Conservation (phyloP, 352 stramenopile genomes). For the Phytopythium delawarense region DNA sequence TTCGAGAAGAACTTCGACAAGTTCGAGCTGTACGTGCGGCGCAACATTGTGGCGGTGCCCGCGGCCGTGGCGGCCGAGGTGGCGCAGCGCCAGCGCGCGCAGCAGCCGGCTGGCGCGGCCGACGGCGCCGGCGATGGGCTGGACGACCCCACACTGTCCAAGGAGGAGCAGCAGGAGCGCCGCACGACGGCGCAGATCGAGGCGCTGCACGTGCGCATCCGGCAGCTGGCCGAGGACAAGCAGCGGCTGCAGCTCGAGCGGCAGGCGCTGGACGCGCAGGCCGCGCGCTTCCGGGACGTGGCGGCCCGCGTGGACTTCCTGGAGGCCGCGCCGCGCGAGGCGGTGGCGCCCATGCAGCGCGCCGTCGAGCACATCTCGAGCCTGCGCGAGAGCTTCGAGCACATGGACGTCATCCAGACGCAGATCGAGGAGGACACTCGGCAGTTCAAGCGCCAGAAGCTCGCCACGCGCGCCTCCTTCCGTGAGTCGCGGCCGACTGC, state of each 20-base stretch:
- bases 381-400: constrained; percentile 40
- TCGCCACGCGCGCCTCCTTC: constrained; percentile 40
- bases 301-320: constrained; percentile 40
- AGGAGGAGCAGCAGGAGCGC: constrained; percentile 38
- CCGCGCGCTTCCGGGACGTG: constrained; percentile 32
- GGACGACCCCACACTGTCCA: constrained; percentile 24
- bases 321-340: constrained; percentile 29
- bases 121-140: constrained; percentile 7
- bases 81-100: constrained; percentile 32
- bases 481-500: constrained; percentile 1
- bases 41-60: constrained; percentile 70
- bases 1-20: constrained; percentile 86
- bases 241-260: constrained; percentile 47
- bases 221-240: constrained; percentile 29
- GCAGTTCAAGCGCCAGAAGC: constrained; percentile 50
- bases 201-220: constrained; percentile 30
- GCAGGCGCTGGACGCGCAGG: constrained; percentile 33
- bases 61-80: constrained; percentile 38
- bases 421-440: constrained; percentile 42
- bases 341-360: constrained; percentile 43
- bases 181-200: constrained; percentile 32
- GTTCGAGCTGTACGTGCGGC: constrained; percentile 72
- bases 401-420: constrained; percentile 40
- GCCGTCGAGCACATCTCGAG: constrained; percentile 34
- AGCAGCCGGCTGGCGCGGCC: constrained; percentile 7